Evolutionary conservation across 495 filamentous ascomycete genomes (phyloP), one percentile per base, ranked within the genome.

Genomic region (Chaetomidium leptoderma): DNA sequence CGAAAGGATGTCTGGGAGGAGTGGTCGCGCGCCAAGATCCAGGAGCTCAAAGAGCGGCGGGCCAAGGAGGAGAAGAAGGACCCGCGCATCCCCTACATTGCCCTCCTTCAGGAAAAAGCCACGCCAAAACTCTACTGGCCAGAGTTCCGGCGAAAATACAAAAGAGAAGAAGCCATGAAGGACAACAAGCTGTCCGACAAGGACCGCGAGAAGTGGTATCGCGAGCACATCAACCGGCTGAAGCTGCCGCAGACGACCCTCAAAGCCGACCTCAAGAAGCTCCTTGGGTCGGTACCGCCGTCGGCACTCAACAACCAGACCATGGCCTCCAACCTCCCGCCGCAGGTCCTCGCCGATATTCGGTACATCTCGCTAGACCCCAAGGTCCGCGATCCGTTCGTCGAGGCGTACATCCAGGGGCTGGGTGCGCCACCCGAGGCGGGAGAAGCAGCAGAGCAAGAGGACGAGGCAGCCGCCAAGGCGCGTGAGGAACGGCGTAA

Each of bases 61-160:
- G 85, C 84, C 55, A 86, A 84, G 45, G 81, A 90, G 60, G 87
- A 88, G 66, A 92, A 91, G 74, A 82, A 84, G 52, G 91, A 98
- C 62, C 95, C 93, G 8, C 78, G 82, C 23, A 89, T 96, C 57
- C 83, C 87, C 26, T 98, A 91, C 69, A 72, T 97, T 58, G 82
- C 81, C 0, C 91, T 98, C 61, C 75, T 98, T 21, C 83, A 91
- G 55, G 83, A 86, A 58, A 76, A 87, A 55, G 91, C 90, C 1
- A 92, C 86, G 0, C 86, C 88, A 2, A 97, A 96, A 72, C 75
- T 97, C 11, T 98, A 95, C 71, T 98, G 93, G 93, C 85, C 89
- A 0, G 93, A 98, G 67, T 98, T 98, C 70, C 89, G 89, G 60
- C 80, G 92, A 30, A 97, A 96, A 65, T 93, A 85, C 63, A 86